Base-by-base conservation (phyloP, 2,329 filamentous ascomycete species). In the Claviceps quebecensis region DNA sequence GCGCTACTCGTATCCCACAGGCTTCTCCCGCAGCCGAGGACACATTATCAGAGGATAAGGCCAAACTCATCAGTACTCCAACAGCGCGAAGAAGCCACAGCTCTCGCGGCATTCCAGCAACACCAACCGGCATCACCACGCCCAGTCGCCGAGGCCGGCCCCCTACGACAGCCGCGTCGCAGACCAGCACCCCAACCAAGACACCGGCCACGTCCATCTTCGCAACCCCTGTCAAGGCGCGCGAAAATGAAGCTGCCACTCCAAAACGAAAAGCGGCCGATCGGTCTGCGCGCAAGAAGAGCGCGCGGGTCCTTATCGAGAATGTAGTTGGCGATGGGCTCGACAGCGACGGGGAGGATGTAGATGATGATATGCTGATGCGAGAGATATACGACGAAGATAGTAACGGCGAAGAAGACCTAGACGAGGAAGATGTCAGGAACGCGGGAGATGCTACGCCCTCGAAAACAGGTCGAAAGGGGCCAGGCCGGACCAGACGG, bases 241-340 rank as follows among this genome's bases (percentile, higher is more conserved):
- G 56, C 22, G 60, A 61, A 11, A 49, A 60, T 22, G 69, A 61
- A 38, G 68, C 65, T 6, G 61, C 69, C 37, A 87, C 84, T 1
- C 84, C 86, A 0, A 77, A 78, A 39, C 76, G 81, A 57, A 73
- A 77, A 43, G 85, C 87, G 56, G 85, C 85, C 19, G 88, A 96
- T 67, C 81, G 86, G 47, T 96, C 90, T 5, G 91, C 90, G 2
- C 81, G 86, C 60, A 83, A 83, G 61, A 96, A 95, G 72, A 95
- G 87, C 64, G 86, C 85, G 22, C 76, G 82, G 49, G 79, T 81
- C 3, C 69, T 96, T 49, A 83, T 94, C 39, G 81, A 90, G 61
- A 81, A 82, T 44, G 81, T 82, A 6, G 73, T 85, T 11, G 74
- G 76, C 19, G 81, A 78, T 22, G 81, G 77, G 17, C 76, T 72